phyloP scores from a whole-genome alignment of 1,284 basidiomycete genomes.

The Microbotryum saponariae region DNA sequence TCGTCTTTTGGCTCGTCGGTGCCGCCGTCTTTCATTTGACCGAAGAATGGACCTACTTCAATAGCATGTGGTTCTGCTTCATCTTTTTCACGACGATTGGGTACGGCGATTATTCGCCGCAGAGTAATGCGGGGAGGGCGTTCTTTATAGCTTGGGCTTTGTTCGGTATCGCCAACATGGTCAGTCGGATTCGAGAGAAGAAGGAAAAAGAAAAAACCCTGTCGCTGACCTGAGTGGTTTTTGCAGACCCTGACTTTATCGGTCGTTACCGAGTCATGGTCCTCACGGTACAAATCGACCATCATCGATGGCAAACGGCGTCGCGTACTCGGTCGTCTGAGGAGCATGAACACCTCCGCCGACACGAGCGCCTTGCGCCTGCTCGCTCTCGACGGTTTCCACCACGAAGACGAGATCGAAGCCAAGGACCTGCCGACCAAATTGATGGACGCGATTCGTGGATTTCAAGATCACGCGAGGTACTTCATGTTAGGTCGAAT shows the following conservation, averaged over 20 bases:
- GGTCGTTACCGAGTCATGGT: conserved; percentile 26
- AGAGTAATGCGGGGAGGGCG: conserved; percentile 56
- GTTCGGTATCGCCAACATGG: conserved; percentile 65
- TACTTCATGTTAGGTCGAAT: conserved; percentile 27
- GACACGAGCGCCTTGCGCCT: neutral
- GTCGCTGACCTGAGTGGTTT: neutral
- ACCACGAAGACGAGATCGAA: conserved; percentile 2
- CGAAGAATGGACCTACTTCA: conserved; percentile 51
- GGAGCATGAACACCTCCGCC: neutral
- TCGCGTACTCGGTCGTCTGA: neutral
- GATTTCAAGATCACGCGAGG: conserved; percentile 24
- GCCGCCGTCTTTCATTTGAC: conserved; percentile 52
- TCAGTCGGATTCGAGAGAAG: conserved; percentile 38
- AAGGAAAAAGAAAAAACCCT: too few relatives aligned
- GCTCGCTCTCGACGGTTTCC: conserved; percentile 9
- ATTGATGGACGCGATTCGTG: conserved; percentile 10
- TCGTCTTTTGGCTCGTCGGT: conserved; percentile 56
- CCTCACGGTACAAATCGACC: conserved; percentile 18
- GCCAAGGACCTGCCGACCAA: conserved; percentile 14
- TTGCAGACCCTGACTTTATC: neutral
- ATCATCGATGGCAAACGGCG: conserved; percentile 8
- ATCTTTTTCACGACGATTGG: conserved; percentile 38
- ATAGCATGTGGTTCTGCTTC: conserved; percentile 64
- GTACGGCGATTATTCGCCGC: conserved; percentile 56
- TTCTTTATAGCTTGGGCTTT: conserved; percentile 76